Conservation (phyloP, 345 rosid species). For the Barbarea vulgaris region DNA sequence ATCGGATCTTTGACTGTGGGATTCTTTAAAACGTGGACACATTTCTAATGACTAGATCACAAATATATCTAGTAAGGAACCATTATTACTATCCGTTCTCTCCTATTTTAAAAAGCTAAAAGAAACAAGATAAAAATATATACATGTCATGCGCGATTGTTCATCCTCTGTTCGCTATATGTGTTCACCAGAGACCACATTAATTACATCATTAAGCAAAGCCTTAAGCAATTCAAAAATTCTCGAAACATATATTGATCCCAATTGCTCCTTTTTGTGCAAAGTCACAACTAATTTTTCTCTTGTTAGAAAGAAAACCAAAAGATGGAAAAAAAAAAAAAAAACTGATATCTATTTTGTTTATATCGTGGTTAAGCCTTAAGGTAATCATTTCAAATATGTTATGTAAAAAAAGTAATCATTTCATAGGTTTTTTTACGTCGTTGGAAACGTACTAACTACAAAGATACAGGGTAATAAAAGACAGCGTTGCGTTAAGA, state of each 20-base stretch:
- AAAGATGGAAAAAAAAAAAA: neutral
- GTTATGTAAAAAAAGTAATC: neutral
- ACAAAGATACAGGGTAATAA: neutral
- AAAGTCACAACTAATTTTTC: neutral
- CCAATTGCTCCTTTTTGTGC: neutral
- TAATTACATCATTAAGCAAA: neutral
- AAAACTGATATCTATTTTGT: neutral
- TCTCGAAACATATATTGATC: neutral
- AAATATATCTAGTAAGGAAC: neutral
- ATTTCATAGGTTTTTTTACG: constrained; percentile 32
- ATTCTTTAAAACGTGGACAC: neutral
- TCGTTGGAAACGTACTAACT: constrained; percentile 16
- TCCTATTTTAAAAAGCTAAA: neutral
- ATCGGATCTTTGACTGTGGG: neutral
- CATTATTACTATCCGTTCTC: neutral
- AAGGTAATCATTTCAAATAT: constrained; percentile 24
- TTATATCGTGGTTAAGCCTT: constrained; percentile 16
- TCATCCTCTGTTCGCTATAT: no score
- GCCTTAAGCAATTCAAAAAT: neutral
- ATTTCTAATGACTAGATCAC: neutral
- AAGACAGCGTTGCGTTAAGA: constrained; percentile 37
- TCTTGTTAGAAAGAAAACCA: no score
- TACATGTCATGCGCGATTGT: no score
- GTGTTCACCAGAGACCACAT: neutral
- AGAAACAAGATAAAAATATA: neutral